Percentiles rank a stretch among this genome's conserved stretches.
Evolutionary conservation across 768 basidiomycete genomes (phyloP).

Genomic region (Leucocoprinus birnbaumii): DNA sequence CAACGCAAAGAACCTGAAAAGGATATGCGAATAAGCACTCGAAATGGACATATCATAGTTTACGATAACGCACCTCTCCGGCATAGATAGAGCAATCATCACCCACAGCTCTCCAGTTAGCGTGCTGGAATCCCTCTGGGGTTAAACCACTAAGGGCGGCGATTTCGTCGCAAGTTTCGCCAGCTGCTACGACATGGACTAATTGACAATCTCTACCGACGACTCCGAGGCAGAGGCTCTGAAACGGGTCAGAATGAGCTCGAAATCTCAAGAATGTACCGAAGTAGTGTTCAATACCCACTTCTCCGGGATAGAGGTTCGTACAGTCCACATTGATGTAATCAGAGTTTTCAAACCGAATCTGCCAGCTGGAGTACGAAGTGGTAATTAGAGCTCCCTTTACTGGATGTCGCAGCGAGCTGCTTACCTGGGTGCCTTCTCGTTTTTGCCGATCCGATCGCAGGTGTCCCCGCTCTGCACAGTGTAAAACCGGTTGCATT

Average conservation of each 20-base stretch:
- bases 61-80: slow-evolving; percentile 43
- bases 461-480: slow-evolving; percentile 53
- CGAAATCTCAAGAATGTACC: no score
- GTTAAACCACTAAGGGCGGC: slow-evolving; percentile 37
- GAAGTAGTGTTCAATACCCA: no score
- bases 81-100: slow-evolving; percentile 53
- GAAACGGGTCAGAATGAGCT: no score
- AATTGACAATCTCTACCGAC: slow-evolving; percentile 52
- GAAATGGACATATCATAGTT: background rate
- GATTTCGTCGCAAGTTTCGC: slow-evolving; percentile 51
- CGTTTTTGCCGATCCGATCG: slow-evolving; percentile 45
- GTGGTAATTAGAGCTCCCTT: background rate
- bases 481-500: slow-evolving; percentile 50
- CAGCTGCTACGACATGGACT: slow-evolving; percentile 40
- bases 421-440: slow-evolving; percentile 40
- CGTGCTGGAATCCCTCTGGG: slow-evolving; percentile 42
- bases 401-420: background rate
- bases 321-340: slow-evolving; percentile 50
- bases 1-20: slow-evolving; percentile 1
- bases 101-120: slow-evolving; percentile 63
- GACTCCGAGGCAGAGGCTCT: slow-evolving; percentile 55
- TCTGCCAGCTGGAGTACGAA: slow-evolving; percentile 47
- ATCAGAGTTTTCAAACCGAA: slow-evolving; percentile 47
- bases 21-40: background rate
- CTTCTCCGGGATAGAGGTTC: slow-evolving; percentile 53